Conservation (phyloP, 2,329 filamentous ascomycete genomes). For the Neophaeococcomyces mojaviensis region DNA sequence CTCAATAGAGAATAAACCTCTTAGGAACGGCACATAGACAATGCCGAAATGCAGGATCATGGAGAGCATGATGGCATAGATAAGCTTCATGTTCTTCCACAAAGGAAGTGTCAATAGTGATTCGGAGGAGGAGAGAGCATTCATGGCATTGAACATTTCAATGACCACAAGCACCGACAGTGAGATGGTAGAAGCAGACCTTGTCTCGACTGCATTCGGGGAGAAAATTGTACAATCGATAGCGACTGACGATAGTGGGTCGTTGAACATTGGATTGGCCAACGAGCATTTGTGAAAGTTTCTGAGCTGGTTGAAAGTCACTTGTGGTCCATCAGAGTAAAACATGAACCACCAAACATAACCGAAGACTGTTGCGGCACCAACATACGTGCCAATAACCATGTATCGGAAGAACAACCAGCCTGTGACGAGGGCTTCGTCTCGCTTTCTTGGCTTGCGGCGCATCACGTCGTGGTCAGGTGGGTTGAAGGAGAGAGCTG, state of each 20-base stretch:
- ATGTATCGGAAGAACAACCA: slow-evolving; percentile 98
- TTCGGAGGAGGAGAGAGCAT: slow-evolving; percentile 90
- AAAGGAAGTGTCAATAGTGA: slow-evolving; percentile 85
- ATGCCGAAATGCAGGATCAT: slow-evolving; percentile 95
- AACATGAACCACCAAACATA: slow-evolving; percentile 99
- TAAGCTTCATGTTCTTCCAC: slow-evolving; percentile 98
- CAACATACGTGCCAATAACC: slow-evolving; percentile 91
- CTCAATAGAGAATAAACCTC: slow-evolving; percentile 81
- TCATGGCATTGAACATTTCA: slow-evolving; percentile 99
- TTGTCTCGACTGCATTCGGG: slow-evolving; percentile 64
- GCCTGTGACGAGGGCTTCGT: slow-evolving; percentile 83
- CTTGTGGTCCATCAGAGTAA: slow-evolving; percentile 81
- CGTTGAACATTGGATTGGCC: slow-evolving; percentile 51
- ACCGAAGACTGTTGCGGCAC: slow-evolving; percentile 85
- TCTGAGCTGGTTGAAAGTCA: slow-evolving; percentile 78
- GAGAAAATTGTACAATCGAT: slow-evolving; percentile 90
- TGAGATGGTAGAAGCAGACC: slow-evolving; percentile 86
- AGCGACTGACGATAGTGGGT: slow-evolving; percentile 44
- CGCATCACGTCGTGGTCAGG: slow-evolving; percentile 98
- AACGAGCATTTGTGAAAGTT: slow-evolving; percentile 87
- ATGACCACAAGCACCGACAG: slow-evolving; percentile 89
- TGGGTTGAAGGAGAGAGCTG: slow-evolving; percentile 94
- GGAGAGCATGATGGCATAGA: slow-evolving; percentile 85
- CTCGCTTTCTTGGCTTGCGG: slow-evolving; percentile 79
- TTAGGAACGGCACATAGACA: slow-evolving; percentile 83